A percentile compares a stretch with the other conserved stretches of the same genome.
Conservation (phyloP, 768 basidiomycete species). For the Tylopilus sp. region DNA sequence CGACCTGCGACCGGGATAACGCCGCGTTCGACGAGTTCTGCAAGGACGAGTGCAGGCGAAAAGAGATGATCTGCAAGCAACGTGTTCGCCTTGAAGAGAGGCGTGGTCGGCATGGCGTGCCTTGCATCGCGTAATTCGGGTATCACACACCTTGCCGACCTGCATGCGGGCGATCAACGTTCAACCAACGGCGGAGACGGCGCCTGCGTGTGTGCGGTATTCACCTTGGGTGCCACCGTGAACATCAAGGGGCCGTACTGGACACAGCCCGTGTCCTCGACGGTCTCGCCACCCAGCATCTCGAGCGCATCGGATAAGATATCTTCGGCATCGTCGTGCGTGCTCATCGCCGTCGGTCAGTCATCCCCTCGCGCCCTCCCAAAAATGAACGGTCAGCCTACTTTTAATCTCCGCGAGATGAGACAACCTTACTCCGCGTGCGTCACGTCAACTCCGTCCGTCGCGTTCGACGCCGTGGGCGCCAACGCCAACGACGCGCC, state of each 20-base stretch:
- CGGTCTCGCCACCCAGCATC: constrained; percentile 46
- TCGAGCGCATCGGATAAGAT: constrained; percentile 51
- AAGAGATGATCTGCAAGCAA: constrained; percentile 72
- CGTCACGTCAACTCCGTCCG: constrained; percentile 1
- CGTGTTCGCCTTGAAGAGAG: constrained; percentile 53
- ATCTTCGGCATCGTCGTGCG: constrained; percentile 36
- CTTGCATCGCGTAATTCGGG: constrained; percentile 7
- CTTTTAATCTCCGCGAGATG: constrained; percentile 28
- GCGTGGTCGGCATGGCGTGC: background rate
- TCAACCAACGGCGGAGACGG: too few species aligned
- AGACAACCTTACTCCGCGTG: constrained; percentile 10
- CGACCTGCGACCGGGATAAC: constrained; percentile 40
- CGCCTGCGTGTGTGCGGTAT: too few species aligned
- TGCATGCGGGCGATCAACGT: constrained; percentile 18
- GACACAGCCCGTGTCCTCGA: constrained; percentile 42
- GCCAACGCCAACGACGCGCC: background rate
- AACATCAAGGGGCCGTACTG: constrained; percentile 52
- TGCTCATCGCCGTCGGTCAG: too few species aligned
- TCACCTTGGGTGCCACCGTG: constrained; percentile 55
- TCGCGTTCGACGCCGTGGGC: background rate
- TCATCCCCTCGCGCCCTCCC: too few species aligned
- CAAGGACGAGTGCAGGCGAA: constrained; percentile 63
- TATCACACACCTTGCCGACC: constrained; percentile 55
- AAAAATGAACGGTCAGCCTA: too few species aligned
- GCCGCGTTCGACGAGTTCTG: constrained; percentile 65